phyloP scores from a whole-genome alignment of 306 rosid species.

The Trifolium repens region DNA sequence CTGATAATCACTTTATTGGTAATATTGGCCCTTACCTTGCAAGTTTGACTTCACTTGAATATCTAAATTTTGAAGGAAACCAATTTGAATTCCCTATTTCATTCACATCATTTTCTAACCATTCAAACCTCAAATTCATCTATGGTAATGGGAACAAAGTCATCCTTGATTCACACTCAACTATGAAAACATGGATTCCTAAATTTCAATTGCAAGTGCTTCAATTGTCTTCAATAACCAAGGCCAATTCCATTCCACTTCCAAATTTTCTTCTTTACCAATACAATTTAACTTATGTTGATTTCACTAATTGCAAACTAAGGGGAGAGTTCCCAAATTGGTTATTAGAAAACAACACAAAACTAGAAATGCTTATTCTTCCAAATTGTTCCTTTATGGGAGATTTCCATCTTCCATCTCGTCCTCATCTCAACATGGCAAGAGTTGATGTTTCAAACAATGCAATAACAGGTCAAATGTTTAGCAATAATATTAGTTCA shows the following conservation, averaged over 20 bases:
- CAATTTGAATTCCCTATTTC: background rate
- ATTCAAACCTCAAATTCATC: background rate
- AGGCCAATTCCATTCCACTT: background rate
- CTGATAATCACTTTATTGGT: background rate
- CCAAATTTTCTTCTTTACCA: slow-evolving; percentile 26
- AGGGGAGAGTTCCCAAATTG: slow-evolving; percentile 15
- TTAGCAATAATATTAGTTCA: slow-evolving; percentile 13
- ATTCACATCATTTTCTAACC: background rate
- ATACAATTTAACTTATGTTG: background rate
- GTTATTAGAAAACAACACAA: slow-evolving; percentile 35
- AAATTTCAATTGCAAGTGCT: slow-evolving; percentile 20
- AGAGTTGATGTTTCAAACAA: slow-evolving; percentile 18
- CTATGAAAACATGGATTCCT: slow-evolving; percentile 15
- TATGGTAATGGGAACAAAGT: slow-evolving; percentile 1
- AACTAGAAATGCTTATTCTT: background rate
- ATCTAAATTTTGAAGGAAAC: background rate
- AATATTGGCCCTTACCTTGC: background rate
- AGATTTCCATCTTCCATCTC: background rate
- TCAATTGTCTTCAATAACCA: slow-evolving; percentile 13
- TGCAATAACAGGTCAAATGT: slow-evolving; percentile 5
- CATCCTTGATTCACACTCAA: background rate
- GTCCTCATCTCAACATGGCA: background rate
- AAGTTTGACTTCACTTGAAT: background rate
- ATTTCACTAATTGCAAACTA: slow-evolving; percentile 10
- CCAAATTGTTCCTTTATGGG: background rate